These are phyloP conservation scores for Avicennia marina DNA, from an alignment of 257 asterid genomes.

Conservation along the genomic window DNA sequence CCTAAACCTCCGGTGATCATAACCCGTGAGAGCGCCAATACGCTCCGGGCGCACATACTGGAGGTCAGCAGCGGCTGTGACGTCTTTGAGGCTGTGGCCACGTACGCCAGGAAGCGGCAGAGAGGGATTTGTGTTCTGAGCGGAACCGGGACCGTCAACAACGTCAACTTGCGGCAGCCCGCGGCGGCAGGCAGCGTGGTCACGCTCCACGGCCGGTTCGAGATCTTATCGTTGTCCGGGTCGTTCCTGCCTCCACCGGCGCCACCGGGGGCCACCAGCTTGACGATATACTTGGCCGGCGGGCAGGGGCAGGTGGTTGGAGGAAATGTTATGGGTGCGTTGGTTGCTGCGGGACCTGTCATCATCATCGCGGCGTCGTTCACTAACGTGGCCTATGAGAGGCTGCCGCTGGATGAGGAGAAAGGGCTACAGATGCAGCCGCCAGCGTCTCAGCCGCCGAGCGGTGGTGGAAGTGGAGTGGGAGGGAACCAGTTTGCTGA, in stretches of 20 bases:
- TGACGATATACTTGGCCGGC: slow-evolving; percentile 68
- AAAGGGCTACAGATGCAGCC: slow-evolving; percentile 53
- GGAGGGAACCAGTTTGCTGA: slow-evolving; percentile 41
- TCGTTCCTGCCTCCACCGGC: slow-evolving; percentile 92
- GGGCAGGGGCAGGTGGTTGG: slow-evolving; percentile 94
- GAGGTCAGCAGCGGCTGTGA: slow-evolving; percentile 75
- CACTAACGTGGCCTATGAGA: slow-evolving; percentile 77
- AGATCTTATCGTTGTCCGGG: slow-evolving; percentile 68
- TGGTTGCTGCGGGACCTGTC: slow-evolving; percentile 73
- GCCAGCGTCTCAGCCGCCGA: slow-evolving; percentile 30
- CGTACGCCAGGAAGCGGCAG: slow-evolving; percentile 67
- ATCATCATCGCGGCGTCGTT: slow-evolving; percentile 75
- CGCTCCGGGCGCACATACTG: slow-evolving; percentile 83
- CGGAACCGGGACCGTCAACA: slow-evolving; percentile 76
- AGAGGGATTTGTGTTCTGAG: slow-evolving; percentile 70
- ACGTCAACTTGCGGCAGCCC: slow-evolving; percentile 76
- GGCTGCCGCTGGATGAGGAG: slow-evolving; percentile 75
- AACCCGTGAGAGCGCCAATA: slow-evolving; percentile 82
- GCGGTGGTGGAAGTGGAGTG: slow-evolving; percentile 21
- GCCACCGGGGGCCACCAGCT: slow-evolving; percentile 85
- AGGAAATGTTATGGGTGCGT: slow-evolving; percentile 80
- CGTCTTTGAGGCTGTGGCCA: slow-evolving; percentile 74
- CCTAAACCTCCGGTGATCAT: slow-evolving; percentile 85
- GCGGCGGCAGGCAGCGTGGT: slow-evolving; percentile 61
- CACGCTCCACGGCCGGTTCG: slow-evolving; percentile 73